A percentile compares a stretch with the other conserved stretches of the same genome.
Evolutionary conservation across 1,284 basidiomycete genomes (phyloP).

Genomic region (Coriolopsis trogii): DNA sequence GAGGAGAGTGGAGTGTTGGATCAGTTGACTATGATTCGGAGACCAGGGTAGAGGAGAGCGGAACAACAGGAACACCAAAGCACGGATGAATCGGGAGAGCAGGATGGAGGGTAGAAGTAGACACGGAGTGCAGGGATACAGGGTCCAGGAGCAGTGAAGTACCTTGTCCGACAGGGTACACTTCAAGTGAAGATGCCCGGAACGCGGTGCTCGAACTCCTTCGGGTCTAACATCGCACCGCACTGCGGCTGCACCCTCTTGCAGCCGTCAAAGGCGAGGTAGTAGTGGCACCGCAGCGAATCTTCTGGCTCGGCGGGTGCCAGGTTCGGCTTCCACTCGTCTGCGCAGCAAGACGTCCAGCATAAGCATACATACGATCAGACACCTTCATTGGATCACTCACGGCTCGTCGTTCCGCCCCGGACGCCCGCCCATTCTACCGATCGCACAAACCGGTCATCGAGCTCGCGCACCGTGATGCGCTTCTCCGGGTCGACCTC

Average conservation of each 20-base stretch:
- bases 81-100: too few relatives aligned
- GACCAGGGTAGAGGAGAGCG: too few relatives aligned
- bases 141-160: background rate
- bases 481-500: slow-evolving; percentile 16
- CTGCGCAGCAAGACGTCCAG: background rate
- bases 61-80: too few relatives aligned
- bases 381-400: background rate
- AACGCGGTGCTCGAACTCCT: background rate
- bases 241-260: background rate
- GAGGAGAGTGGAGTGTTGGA: too few relatives aligned
- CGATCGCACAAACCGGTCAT: background rate
- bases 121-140: background rate
- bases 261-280: background rate
- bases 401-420: background rate
- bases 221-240: background rate
- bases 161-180: background rate
- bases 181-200: background rate
- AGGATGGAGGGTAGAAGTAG: too few relatives aligned
- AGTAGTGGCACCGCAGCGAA: background rate
- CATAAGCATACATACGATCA: background rate
- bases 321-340: background rate
- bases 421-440: background rate
- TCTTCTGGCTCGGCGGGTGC: background rate
- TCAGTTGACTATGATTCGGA: too few relatives aligned
- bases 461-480: slow-evolving; percentile 10